These are phyloP conservation scores for Exophiala dermatitidis DNA, from an alignment of 2,329 filamentous ascomycete genomes.

Conservation along the genomic window DNA sequence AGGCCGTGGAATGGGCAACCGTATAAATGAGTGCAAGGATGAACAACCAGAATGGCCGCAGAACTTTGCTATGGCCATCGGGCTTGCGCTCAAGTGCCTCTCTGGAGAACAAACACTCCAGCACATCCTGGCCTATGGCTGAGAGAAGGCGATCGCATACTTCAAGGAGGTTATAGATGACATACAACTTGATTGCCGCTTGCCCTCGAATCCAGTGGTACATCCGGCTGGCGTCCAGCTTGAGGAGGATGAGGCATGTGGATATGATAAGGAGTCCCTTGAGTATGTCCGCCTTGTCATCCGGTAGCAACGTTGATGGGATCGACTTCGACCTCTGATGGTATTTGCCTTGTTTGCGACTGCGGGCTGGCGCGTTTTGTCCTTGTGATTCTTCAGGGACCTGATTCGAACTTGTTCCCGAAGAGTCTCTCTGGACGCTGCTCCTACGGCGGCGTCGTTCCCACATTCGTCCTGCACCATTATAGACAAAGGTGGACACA, in stretches of 20 bases:
- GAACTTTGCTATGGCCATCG: conserved; percentile 82
- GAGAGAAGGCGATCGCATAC: conserved; percentile 80
- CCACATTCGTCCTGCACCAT: conserved; percentile 74
- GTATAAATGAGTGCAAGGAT: conserved; percentile 79
- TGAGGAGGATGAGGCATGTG: conserved; percentile 79
- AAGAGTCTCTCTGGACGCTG: conserved; percentile 34
- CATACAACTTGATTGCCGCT: conserved; percentile 94
- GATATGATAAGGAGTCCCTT: conserved; percentile 82
- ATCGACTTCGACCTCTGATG: conserved; percentile 75
- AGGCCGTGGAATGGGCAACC: conserved; percentile 72
- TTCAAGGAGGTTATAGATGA: conserved; percentile 97
- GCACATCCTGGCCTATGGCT: conserved; percentile 87
- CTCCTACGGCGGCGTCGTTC: conserved; percentile 30
- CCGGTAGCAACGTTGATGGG: conserved; percentile 75
- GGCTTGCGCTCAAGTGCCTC: conserved; percentile 84
- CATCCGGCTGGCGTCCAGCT: conserved; percentile 91
- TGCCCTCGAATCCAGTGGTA: conserved; percentile 96
- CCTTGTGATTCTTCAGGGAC: conserved; percentile 35
- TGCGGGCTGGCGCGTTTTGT: conserved; percentile 1
- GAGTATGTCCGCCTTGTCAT: conserved; percentile 90
- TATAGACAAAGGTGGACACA: conserved; percentile 68
- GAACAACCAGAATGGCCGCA: conserved; percentile 87
- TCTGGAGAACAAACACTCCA: conserved; percentile 89
- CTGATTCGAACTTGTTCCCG: conserved; percentile 8
- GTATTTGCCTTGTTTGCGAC: conserved; percentile 18